Conservation (phyloP, 2,329 filamentous ascomycete species). For the Fusarium dimerum region DNA sequence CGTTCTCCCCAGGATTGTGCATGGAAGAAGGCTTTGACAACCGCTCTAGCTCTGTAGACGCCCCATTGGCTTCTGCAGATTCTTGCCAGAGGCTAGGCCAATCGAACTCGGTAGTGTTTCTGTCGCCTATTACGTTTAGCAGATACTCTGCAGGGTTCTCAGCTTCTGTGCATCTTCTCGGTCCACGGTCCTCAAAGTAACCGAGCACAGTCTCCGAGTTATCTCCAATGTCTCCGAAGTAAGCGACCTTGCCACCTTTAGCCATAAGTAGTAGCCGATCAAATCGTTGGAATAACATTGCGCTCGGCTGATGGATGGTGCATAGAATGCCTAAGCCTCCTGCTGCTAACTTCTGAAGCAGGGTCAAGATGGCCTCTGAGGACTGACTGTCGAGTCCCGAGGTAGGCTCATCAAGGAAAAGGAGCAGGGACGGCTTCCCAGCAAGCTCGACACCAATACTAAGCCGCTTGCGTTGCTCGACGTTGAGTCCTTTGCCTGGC, state of each 20-base stretch:
- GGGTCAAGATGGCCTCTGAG: conserved; percentile 57
- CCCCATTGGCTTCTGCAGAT: background rate
- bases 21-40: background rate
- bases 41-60: background rate
- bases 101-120: background rate
- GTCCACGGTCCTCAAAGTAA: conserved; percentile 64
- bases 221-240: conserved; percentile 58
- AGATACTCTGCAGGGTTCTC: conserved; percentile 74
- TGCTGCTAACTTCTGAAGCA: conserved; percentile 56
- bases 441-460: conserved; percentile 57
- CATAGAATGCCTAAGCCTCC: conserved; percentile 47
- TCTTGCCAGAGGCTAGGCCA: conserved; percentile 3
- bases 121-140: conserved; percentile 39
- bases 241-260: conserved; percentile 60
- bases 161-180: conserved; percentile 52
- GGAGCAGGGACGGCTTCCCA: conserved; percentile 52
- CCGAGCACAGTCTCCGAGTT: conserved; percentile 52
- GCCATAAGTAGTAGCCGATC: conserved; percentile 60
- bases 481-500: conserved; percentile 55
- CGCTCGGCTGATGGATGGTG: conserved; percentile 50
- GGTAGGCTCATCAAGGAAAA: conserved; percentile 59
- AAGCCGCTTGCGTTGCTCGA: conserved; percentile 57
- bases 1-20: no score
- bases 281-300: conserved; percentile 44
- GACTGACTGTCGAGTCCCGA: conserved; percentile 58